A percentile compares a stretch with the other conserved stretches of the same genome.
These are phyloP conservation scores for Dryadomyces quercivorus DNA, from an alignment of 2,329 filamentous ascomycete species.

Conservation along the genomic window DNA sequence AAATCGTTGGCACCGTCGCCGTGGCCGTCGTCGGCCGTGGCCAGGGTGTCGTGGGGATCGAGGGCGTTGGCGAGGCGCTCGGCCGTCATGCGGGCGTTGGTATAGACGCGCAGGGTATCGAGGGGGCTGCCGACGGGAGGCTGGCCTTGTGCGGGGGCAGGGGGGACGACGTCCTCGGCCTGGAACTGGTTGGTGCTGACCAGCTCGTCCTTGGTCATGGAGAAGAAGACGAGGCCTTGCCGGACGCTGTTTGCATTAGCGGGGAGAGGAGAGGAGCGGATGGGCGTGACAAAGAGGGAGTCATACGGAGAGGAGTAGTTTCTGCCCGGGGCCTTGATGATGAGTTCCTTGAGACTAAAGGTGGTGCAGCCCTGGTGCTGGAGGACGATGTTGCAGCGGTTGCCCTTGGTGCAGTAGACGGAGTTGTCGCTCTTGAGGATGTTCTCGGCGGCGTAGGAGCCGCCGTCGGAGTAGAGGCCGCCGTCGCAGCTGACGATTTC, in stretches of 20 bases:
- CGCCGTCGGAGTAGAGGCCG: constrained; percentile 53
- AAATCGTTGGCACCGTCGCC: constrained; percentile 11
- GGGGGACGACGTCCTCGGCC: constrained; percentile 1
- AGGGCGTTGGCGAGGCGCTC: constrained; percentile 5
- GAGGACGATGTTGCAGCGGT: constrained; percentile 75
- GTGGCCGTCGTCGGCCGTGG: constrained; percentile 23
- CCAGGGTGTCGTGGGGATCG: constrained; percentile 17
- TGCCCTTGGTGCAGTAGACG: constrained; percentile 85
- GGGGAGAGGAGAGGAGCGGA: neutral
- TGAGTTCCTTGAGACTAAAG: constrained; percentile 73
- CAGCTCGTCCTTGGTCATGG: constrained; percentile 72
- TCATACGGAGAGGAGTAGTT: constrained; percentile 82
- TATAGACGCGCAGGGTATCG: neutral
- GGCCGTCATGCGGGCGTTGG: neutral
- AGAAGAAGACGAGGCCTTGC: constrained; percentile 84
- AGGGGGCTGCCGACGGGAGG: neutral
- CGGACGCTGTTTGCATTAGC: constrained; percentile 54
- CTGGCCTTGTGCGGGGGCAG: neutral
- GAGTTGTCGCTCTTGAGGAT: constrained; percentile 70
- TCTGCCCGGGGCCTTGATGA: constrained; percentile 72
- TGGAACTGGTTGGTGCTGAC: constrained; percentile 63
- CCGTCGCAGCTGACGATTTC: constrained; percentile 85
- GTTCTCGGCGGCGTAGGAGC: constrained; percentile 60
- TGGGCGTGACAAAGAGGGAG: neutral
- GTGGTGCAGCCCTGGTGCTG: constrained; percentile 68